Evolutionary conservation across 2,329 filamentous ascomycete species (phyloP).

Genomic region (Hypomyces rosellus): DNA sequence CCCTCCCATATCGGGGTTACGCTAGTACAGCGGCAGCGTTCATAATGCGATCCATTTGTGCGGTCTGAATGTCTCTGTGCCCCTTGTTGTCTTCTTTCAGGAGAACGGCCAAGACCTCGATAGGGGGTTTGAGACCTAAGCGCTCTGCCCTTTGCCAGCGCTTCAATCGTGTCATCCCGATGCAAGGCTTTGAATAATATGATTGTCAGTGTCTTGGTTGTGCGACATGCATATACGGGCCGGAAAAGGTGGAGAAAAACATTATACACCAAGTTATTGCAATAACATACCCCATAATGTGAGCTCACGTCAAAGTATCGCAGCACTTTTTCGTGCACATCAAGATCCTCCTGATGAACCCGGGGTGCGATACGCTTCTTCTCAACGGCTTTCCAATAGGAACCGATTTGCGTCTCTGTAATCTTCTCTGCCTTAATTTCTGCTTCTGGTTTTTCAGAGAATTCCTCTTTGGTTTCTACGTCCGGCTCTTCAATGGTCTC

Average conservation of each 20-base stretch:
- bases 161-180: slow-evolving; percentile 73
- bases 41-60: slow-evolving; percentile 66
- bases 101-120: slow-evolving; percentile 84
- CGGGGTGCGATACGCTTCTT: slow-evolving; percentile 57
- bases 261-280: background rate
- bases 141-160: slow-evolving; percentile 82
- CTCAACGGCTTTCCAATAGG: slow-evolving; percentile 75
- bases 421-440: slow-evolving; percentile 58
- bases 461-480: slow-evolving; percentile 24
- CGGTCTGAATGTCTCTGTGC: slow-evolving; percentile 51
- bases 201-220: background rate
- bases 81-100: slow-evolving; percentile 60
- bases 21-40: slow-evolving; percentile 41
- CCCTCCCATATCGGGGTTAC: slow-evolving; percentile 12
- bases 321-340: slow-evolving; percentile 74
- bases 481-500: slow-evolving; percentile 12
- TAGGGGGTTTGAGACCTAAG: slow-evolving; percentile 77
- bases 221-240: background rate
- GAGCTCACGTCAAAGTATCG: slow-evolving; percentile 88
- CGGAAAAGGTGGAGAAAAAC: background rate
- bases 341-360: slow-evolving; percentile 72
- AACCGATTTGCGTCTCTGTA: slow-evolving; percentile 60
- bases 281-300: slow-evolving; percentile 80
- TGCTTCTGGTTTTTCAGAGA: slow-evolving; percentile 39
- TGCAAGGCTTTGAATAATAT: slow-evolving; percentile 60